phyloP scores from a whole-genome alignment of 2,329 filamentous ascomycete genomes.

The Alternaria alternata region DNA sequence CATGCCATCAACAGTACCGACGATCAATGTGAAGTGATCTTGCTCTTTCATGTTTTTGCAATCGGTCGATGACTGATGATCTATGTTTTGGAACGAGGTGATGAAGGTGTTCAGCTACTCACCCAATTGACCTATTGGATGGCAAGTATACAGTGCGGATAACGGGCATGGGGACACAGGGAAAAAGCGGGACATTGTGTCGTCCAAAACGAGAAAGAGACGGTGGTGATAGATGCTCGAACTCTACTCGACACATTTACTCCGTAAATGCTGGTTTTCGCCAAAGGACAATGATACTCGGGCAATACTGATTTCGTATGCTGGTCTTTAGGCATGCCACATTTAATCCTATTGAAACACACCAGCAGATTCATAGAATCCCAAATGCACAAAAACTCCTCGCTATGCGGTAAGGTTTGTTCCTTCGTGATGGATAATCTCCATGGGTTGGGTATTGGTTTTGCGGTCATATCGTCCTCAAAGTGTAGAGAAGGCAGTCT shows the following conservation, averaged over 20 bases:
- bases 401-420: slow-evolving; percentile 10
- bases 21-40: background rate
- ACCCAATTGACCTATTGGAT: background rate
- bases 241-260: background rate
- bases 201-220: background rate
- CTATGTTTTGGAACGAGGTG: background rate
- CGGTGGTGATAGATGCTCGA: background rate
- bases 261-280: background rate
- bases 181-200: background rate
- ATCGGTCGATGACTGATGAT: background rate
- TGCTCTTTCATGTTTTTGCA: background rate
- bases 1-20: background rate
- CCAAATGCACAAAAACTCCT: slow-evolving; percentile 10
- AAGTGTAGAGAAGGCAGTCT: background rate
- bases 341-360: background rate
- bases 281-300: background rate
- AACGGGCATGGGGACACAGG: background rate
- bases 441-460: background rate
- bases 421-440: background rate
- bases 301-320: no score
- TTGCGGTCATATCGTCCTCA: background rate
- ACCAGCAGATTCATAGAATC: background rate
- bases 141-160: background rate
- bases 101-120: background rate
- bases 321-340: no score